Evolutionary conservation across 2,329 filamentous ascomycete species (phyloP).

Genomic region (Pseudovirgaria hyperparasitica): DNA sequence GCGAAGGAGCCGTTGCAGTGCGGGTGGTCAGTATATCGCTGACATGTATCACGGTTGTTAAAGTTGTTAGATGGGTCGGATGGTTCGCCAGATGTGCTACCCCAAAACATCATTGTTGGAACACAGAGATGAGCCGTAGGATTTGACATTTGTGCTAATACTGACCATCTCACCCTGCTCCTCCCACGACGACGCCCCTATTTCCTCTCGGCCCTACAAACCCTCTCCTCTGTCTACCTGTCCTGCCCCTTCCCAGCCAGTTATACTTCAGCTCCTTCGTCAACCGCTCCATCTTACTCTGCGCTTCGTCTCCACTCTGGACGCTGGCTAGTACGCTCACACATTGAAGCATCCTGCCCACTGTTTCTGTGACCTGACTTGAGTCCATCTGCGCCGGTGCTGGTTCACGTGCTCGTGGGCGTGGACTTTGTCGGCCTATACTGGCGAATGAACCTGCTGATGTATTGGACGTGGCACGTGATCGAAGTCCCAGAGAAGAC

Average conservation of each 20-base stretch:
- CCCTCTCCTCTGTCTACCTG: slow-evolving; percentile 75
- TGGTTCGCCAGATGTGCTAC: neutral
- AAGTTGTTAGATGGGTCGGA: neutral
- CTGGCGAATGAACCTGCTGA: slow-evolving; percentile 36
- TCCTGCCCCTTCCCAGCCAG: slow-evolving; percentile 84
- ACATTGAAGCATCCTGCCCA: slow-evolving; percentile 91
- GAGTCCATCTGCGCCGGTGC: slow-evolving; percentile 27
- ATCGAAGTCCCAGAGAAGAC: slow-evolving; percentile 35
- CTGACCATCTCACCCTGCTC: slow-evolving; percentile 1
- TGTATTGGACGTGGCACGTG: slow-evolving; percentile 78
- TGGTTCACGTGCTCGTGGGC: slow-evolving; percentile 19
- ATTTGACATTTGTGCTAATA: neutral
- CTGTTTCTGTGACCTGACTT: slow-evolving; percentile 83
- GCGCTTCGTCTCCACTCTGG: slow-evolving; percentile 57
- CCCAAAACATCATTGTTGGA: neutral
- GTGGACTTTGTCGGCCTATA: slow-evolving; percentile 21
- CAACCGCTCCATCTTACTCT: slow-evolving; percentile 69
- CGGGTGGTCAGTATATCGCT: too few species aligned
- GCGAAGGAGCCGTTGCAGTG: too few species aligned
- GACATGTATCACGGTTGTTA: slow-evolving; percentile 29
- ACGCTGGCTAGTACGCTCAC: slow-evolving; percentile 79
- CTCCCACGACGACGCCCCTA: slow-evolving; percentile 7
- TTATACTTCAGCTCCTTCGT: slow-evolving; percentile 87
- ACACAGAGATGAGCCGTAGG: neutral
- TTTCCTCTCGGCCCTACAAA: slow-evolving; percentile 65